phyloP scores from a whole-genome alignment of 495 filamentous ascomycete species.

The Zalerion maritima region DNA sequence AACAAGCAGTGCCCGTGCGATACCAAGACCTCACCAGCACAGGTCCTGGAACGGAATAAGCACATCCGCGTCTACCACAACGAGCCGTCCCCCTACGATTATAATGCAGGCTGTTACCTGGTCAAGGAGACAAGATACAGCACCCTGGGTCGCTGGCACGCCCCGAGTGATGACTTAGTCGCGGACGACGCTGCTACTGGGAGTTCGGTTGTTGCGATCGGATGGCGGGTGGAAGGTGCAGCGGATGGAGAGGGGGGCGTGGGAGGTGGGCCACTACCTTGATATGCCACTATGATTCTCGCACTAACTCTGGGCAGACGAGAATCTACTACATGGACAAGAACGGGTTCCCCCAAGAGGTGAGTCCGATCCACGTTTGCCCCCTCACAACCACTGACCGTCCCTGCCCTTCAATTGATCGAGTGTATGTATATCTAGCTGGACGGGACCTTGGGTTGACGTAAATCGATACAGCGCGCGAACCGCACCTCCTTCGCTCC shows the following conservation, averaged over 20 bases:
- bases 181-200: slow-evolving; percentile 3
- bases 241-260: neutral
- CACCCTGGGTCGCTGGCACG: slow-evolving; percentile 1
- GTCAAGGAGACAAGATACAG: slow-evolving; percentile 3
- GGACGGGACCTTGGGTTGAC: neutral
- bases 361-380: neutral
- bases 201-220: slow-evolving; percentile 3
- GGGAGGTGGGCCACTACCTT: slow-evolving; percentile 4
- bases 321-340: slow-evolving; percentile 4
- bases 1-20: slow-evolving; percentile 2
- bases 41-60: slow-evolving; percentile 1
- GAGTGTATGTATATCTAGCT: neutral
- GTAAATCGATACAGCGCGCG: neutral
- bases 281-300: neutral
- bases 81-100: slow-evolving; percentile 1
- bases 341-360: slow-evolving; percentile 1
- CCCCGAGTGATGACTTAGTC: slow-evolving; percentile 2
- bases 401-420: neutral
- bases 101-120: slow-evolving; percentile 1
- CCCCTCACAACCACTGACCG: neutral
- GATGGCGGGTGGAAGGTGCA: slow-evolving; percentile 2
- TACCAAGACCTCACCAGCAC: neutral
- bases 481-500: slow-evolving; percentile 3
- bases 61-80: slow-evolving; percentile 3
- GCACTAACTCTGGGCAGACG: slow-evolving; percentile 1